phyloP scores from a whole-genome alignment of 139 green algal species.

The Chlamydomonas applanata region DNA sequence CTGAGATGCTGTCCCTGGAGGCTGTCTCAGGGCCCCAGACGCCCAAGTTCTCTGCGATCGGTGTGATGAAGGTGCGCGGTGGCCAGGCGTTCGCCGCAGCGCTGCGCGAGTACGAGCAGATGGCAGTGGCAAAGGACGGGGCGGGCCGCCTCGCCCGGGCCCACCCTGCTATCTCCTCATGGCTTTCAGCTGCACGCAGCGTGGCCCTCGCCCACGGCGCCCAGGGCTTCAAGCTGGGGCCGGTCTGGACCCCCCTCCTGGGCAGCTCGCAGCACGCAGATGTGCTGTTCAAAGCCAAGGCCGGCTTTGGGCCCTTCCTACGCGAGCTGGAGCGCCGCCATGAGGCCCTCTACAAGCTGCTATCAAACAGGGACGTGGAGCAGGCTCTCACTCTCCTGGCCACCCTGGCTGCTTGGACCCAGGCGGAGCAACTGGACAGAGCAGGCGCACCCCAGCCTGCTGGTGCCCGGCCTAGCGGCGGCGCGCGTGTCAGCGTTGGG shows the following conservation, averaged over 20 bases:
- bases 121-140: not conserved
- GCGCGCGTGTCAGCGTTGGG: no score
- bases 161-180: not conserved
- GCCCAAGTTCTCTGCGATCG: not conserved
- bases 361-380: not conserved
- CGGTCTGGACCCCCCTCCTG: not conserved
- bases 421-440: no score
- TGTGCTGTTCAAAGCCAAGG: not conserved
- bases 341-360: not conserved
- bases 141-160: not conserved
- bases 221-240: not conserved
- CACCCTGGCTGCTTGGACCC: not conserved
- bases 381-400: not conserved
- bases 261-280: not conserved
- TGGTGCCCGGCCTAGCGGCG: no score
- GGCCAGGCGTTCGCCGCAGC: not conserved
- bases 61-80: not conserved
- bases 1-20: not conserved
- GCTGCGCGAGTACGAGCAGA: not conserved
- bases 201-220: not conserved
- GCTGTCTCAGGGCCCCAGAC: not conserved
- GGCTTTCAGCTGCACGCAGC: not conserved
- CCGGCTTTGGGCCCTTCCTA: not conserved
- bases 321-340: not conserved
- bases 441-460: no score